Evolutionary conservation across 2,329 filamentous ascomycete species (phyloP).

Genomic region (Chaetoscypha palmicola): DNA sequence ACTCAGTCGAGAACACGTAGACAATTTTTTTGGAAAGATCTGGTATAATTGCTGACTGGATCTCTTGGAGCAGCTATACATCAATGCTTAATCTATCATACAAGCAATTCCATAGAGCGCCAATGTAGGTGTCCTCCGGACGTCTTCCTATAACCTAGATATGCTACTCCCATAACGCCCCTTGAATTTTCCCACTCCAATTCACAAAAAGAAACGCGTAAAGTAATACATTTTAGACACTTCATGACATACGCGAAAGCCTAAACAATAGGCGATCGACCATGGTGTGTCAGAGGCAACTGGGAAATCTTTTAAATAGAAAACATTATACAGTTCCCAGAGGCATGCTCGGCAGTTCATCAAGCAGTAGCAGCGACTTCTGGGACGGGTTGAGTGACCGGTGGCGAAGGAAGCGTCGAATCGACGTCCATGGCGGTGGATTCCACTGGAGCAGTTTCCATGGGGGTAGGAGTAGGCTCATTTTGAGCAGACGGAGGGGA

Average conservation of each 20-base stretch:
- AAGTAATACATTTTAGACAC: slow-evolving; percentile 4
- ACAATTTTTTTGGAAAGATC: too few species aligned
- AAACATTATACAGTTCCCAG: too few species aligned
- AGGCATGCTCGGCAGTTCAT: background rate
- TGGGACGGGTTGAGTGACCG: background rate
- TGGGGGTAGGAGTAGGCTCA: slow-evolving; percentile 21
- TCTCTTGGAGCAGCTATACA: slow-evolving; percentile 1
- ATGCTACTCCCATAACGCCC: slow-evolving; percentile 12
- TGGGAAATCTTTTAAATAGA: too few species aligned
- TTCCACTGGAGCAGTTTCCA: slow-evolving; percentile 3
- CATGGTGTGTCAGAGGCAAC: too few species aligned
- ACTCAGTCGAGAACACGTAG: too few species aligned
- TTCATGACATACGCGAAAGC: too few species aligned
- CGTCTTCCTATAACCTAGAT: background rate
- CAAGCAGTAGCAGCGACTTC: background rate
- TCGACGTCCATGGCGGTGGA: background rate
- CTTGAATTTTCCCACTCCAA: slow-evolving; percentile 4
- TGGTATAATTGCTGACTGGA: too few species aligned
- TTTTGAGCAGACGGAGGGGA: slow-evolving; percentile 21
- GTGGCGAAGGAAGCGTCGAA: too few species aligned
- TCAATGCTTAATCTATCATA: slow-evolving; percentile 11
- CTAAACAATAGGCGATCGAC: too few species aligned
- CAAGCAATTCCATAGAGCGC: slow-evolving; percentile 7
- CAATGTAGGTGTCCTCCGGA: background rate
- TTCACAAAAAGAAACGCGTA: background rate